Evolutionary conservation across 78 protist genomes (phyloP), one percentile per base, ranked within the genome.

Genomic region (Anaeramoeba flamelloides): DNA sequence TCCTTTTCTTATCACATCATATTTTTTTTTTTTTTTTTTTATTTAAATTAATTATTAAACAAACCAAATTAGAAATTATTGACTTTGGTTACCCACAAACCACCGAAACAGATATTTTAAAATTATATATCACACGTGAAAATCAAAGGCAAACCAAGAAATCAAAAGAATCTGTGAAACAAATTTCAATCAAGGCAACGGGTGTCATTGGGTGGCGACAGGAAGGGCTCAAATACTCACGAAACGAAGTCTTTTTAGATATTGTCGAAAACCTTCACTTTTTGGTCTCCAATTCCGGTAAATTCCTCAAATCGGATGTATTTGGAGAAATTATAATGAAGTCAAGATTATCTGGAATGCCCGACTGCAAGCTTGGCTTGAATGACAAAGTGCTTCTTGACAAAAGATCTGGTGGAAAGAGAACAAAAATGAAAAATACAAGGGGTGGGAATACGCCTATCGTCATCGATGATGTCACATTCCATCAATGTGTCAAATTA

Each of bases 331-430:
- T 97, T 22, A 40, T 84, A 77, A 87, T 94, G 88, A 87, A 89
- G 79, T 77, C 89, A 77, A 84, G 41, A 74, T 92, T 97, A 32
- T 82, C 94, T 30, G 99, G 99, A 76, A 94, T 91, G 96, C 99
- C 99, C 78, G 99, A 97, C 78, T 95, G 98, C 88, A 88, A 87
- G 74, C 87, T 97, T 74, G 98, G 98, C 2, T 79, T 96, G 85
- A 96, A 96, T 84, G 98, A 96, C 85, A 92, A 94, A 83, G 74
- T 93, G n/a, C n/a, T n/a, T n/a, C n/a, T n/a, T n/a, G n/a, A n/a
- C n/a, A n/a, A n/a, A n/a, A n/a, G n/a, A n/a, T n/a, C n/a, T n/a
- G n/a, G n/a, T n/a, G n/a, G n/a, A n/a, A n/a, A n/a, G n/a, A n/a
- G n/a, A n/a, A n/a, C n/a, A n/a, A n/a, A n/a, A n/a, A n/a, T n/a